A percentile compares a stretch with the other conserved stretches of the same genome.
Conservation (phyloP, 176 grass and related monocot species). For the Phoenix dactylifera region DNA sequence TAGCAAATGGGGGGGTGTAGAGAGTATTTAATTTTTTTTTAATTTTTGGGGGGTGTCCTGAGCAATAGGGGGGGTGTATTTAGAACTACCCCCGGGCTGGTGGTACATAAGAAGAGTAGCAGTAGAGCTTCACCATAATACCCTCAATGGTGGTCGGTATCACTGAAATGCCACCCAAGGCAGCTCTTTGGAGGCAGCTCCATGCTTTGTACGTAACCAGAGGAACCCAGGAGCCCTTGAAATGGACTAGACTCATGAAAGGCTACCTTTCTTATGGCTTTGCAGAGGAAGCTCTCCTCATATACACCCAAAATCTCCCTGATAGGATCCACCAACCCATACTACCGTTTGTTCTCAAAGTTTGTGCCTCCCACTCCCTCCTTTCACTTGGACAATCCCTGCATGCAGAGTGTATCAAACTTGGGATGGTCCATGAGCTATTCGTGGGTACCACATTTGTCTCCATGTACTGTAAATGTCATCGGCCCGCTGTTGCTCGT, state of each 20-base stretch:
- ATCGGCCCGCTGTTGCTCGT: constrained; percentile 13
- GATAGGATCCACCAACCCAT: constrained; percentile 22
- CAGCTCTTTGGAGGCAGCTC: constrained; percentile 16
- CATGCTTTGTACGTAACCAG: constrained; percentile 21
- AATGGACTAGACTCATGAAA: constrained; percentile 27
- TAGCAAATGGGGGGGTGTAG: too few relatives aligned
- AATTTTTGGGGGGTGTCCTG: too few relatives aligned
- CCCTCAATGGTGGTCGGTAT: background rate
- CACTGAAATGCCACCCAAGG: background rate
- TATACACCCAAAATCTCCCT: constrained; percentile 32
- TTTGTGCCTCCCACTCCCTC: constrained; percentile 5
- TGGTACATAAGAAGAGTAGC: background rate
- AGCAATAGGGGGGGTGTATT: too few relatives aligned
- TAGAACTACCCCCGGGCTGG: too few relatives aligned
- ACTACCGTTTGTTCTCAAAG: constrained; percentile 42
- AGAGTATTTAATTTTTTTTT: too few relatives aligned
- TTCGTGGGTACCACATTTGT: constrained; percentile 47
- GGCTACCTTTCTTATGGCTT: constrained; percentile 26
- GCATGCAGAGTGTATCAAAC: constrained; percentile 37
- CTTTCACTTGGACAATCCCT: constrained; percentile 23
- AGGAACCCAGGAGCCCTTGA: constrained; percentile 1
- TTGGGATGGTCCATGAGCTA: constrained; percentile 13
- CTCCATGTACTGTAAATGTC: constrained; percentile 44
- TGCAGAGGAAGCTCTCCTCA: constrained; percentile 26
- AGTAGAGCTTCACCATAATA: background rate